Percentiles rank a stretch among this genome's conserved stretches.
Conservation (phyloP, 2,329 filamentous ascomycete genomes). For the Colletotrichum sp. region DNA sequence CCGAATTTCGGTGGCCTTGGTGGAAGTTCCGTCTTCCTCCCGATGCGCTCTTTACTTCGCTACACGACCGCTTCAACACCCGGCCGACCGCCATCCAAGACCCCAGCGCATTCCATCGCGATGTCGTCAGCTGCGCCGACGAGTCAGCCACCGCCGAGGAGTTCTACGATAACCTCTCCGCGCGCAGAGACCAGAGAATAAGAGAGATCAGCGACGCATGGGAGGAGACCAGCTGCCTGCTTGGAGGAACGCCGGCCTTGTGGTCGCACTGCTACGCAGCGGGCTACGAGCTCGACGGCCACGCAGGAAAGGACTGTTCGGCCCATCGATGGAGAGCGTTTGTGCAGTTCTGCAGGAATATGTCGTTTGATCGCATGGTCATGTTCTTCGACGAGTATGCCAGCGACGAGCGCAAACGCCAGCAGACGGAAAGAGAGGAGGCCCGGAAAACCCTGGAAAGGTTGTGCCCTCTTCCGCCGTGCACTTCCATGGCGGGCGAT, state of each 20-base stretch:
- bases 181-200: background rate
- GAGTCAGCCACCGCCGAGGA: background rate
- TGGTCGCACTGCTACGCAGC: background rate
- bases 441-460: background rate
- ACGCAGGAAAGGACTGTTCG: background rate
- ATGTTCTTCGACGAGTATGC: background rate
- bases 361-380: background rate
- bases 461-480: background rate
- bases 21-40: background rate
- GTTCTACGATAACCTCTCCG: background rate
- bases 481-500: background rate
- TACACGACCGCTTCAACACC: background rate
- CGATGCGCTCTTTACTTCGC: background rate
- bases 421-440: background rate
- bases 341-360: background rate
- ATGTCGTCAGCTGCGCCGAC: background rate
- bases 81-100: background rate
- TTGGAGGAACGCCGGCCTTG: background rate
- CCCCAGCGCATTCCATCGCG: background rate
- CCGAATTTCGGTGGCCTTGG: background rate
- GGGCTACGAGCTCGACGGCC: background rate
- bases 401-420: background rate
- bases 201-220: background rate
- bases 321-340: background rate
- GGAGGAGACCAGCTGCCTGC: background rate